Base-by-base conservation (phyloP, 1,284 basidiomycete species). In the Trichosporon faecale region DNA sequence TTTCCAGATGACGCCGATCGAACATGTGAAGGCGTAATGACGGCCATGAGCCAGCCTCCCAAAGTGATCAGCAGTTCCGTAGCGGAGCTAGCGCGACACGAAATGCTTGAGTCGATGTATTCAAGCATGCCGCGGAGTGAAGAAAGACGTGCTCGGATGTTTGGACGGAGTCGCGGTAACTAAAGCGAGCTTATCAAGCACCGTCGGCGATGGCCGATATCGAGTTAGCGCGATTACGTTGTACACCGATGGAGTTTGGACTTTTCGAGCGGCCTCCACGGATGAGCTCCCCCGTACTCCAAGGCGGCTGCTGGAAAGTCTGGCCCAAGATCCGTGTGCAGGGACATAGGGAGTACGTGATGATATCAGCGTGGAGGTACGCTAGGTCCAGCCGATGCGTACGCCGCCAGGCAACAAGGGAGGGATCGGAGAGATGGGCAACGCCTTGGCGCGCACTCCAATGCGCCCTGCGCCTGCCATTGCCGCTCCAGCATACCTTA, bases 221-320 rank as follows among this genome's bases (percentile, higher is more conserved):
- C 57, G 57, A 61, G 27, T 61, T 61, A 29, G 57, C 29, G 29
- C 27, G 57, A 61, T 61, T 61, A 61, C 57, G 57, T 61, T 61
- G 57, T 29, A n/a, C 25, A 18, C 57, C 57, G 57, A 61, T 61
- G 14, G 57, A 27, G 21, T 60, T 23, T 11, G 5, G 12, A 18
- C 4, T 27, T 31, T 61, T 29, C n/a, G n/a, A n/a, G n/a, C n/a
- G n/a, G n/a, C n/a, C n/a, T 61, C 27, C 55, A 29, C 57, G 57
- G 57, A 61, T 33, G 57, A 61, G 57, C 57, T 61, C 57, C 33
- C 29, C 52, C 52, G 52, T 16, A 57, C 12, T 21, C n/a, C 21
- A 6, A 2, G 35, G 11, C 35, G 49, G 4, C 2, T 25, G 49
- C 46, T 40, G 12, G 6, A 40, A 23, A 18, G 46, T 21, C 46